Conservation (phyloP, 202 grass and related monocot genomes). For the Sporobolus alterniflorus region DNA sequence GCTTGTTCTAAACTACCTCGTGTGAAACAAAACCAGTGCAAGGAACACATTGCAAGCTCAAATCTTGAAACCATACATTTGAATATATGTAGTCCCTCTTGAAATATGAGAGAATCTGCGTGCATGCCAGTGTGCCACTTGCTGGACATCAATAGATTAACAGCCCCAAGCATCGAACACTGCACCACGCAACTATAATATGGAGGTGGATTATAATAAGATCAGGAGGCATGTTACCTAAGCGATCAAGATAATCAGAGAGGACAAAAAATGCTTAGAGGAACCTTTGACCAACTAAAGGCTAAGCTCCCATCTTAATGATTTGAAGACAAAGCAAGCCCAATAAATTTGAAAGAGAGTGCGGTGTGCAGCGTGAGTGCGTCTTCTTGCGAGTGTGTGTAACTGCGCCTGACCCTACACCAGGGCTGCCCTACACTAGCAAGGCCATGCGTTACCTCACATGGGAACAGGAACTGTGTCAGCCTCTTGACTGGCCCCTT, state of each 20-base stretch:
- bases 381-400: constrained; percentile 44
- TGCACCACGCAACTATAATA: constrained; percentile 50
- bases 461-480: constrained; percentile 87
- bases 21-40: constrained; percentile 28
- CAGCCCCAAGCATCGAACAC: constrained; percentile 35
- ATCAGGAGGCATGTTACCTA: constrained; percentile 40
- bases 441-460: constrained; percentile 70
- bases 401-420: constrained; percentile 49
- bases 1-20: not conserved
- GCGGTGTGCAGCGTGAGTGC: constrained; percentile 45
- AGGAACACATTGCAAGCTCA: constrained; percentile 33
- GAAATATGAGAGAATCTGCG: constrained; percentile 40
- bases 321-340: constrained; percentile 54
- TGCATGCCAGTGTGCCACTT: constrained; percentile 40
- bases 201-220: constrained; percentile 30
- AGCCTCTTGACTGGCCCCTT: constrained; percentile 64
- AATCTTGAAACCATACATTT: constrained; percentile 19
- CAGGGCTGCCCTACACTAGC: constrained; percentile 44
- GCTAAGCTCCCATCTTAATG: constrained; percentile 30
- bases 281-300: constrained; percentile 73
- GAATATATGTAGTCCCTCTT: not conserved
- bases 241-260: constrained; percentile 54
- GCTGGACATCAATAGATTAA: constrained; percentile 43
- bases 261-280: constrained; percentile 66
- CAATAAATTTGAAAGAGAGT: constrained; percentile 6